Evolutionary conservation across 2,329 filamentous ascomycete genomes (phyloP), one percentile per base, ranked within the genome.

Genomic region (Colletotrichum destructivum): DNA sequence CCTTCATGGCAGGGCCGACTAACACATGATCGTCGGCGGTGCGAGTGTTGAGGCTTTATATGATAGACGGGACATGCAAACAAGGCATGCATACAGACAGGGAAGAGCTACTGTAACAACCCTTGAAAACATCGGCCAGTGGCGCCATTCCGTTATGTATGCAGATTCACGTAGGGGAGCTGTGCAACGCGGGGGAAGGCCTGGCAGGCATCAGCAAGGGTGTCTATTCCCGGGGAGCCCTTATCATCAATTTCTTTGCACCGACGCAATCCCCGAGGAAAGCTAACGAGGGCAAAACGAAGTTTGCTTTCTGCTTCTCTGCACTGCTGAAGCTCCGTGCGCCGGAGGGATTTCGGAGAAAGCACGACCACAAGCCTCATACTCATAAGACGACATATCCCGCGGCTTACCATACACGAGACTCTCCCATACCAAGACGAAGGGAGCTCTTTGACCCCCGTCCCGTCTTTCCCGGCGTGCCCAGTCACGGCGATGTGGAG

Each of bases 61-160:
- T 35, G 49, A 52, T 54, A 16, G 42, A 42, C 26, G 16, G 44
- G 46, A n/a, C 18, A 31, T 38, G 46, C n/a, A 16, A 7, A 7
- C 7, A 16, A 40, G 38, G 31, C 23, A 4, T 47, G 16, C n/a
- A 4, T 47, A 26, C 16, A 26, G 15, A 44, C n/a, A 44, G 21
- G 61, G 23, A 35, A 44, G 23, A 8, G 6, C 40, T 26, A 15
- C n/a, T 15, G 1, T n/a, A 26, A 9, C 3, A 26, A 21, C 26
- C 47, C 3, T 1, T 1, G 11, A n/a, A 35, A 13, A 15, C 21
- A 23, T 18, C 16, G 54, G 40, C 18, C 16, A 64, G 46, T n/a
- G 57, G 59, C 46, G 23, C 52, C 47, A 55, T 72, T 69, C 59
- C 59, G 60, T 55, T 35, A 38, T 26, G 69, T 71, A 55, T 31